phyloP scores from a whole-genome alignment of 768 basidiomycete genomes.

The Nidularia pulvinata region DNA sequence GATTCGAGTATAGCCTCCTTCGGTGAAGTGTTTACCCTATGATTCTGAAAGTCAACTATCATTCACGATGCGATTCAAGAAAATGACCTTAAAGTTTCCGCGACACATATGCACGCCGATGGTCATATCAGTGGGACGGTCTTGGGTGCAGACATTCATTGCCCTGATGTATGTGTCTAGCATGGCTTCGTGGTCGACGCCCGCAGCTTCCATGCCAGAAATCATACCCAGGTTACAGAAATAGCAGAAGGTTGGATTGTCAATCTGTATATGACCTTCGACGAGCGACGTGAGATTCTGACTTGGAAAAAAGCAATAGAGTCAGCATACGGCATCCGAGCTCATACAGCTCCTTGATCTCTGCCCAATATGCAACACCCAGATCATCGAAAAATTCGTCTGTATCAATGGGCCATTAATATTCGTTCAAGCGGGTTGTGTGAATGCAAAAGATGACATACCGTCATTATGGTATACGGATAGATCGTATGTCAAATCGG shows the following conservation, averaged over 20 bases:
- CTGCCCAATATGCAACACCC: constrained; percentile 43
- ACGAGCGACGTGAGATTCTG: no score
- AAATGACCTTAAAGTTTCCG: constrained; percentile 45
- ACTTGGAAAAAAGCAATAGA: no score
- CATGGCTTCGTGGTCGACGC: constrained; percentile 61
- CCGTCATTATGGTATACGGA: constrained; percentile 63
- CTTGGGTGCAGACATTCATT: constrained; percentile 55
- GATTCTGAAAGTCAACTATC: background rate
- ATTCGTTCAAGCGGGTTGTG: background rate
- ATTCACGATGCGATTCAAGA: background rate
- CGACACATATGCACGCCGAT: constrained; percentile 64
- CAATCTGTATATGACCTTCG: constrained; percentile 50
- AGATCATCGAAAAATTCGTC: constrained; percentile 53
- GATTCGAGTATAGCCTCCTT: constrained; percentile 61
- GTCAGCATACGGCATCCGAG: constrained; percentile 50
- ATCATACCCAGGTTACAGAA: constrained; percentile 65
- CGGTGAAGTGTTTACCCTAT: constrained; percentile 44
- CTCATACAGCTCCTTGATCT: constrained; percentile 45
- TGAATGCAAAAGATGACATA: constrained; percentile 13
- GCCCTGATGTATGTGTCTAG: constrained; percentile 70
- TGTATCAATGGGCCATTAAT: constrained; percentile 16
- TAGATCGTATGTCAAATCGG: constrained; percentile 52
- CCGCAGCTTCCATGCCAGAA: constrained; percentile 52
- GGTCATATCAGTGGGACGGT: constrained; percentile 52
- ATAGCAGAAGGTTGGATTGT: constrained; percentile 57